These are phyloP conservation scores for Elaphomyces granulatus DNA, from an alignment of 495 filamentous ascomycete genomes.

Conservation along the genomic window DNA sequence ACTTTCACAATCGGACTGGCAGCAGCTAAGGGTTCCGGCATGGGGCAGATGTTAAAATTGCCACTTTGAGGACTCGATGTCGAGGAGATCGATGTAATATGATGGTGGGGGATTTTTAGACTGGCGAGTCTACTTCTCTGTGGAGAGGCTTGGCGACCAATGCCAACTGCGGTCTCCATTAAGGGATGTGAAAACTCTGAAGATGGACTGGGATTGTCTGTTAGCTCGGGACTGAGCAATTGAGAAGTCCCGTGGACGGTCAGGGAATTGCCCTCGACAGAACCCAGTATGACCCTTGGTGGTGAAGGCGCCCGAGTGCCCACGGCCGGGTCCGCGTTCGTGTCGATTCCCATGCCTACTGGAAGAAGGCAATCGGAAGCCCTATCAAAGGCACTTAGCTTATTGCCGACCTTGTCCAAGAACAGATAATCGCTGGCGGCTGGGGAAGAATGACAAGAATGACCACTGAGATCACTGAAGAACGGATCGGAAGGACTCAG, in stretches of 20 bases:
- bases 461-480: slow-evolving; percentile 11
- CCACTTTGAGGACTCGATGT: slow-evolving; percentile 9
- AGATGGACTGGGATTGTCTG: slow-evolving; percentile 10
- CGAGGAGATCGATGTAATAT: neutral
- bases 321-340: no score
- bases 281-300: no score
- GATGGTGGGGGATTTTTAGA: neutral
- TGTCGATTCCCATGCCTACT: no score
- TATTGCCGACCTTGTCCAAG: neutral
- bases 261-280: neutral
- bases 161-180: slow-evolving; percentile 6
- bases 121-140: neutral
- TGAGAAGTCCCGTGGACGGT: slow-evolving; percentile 8
- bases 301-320: no score
- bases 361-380: no score
- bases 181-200: slow-evolving; percentile 5
- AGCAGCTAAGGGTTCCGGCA: slow-evolving; percentile 15
- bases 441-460: slow-evolving; percentile 11
- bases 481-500: slow-evolving; percentile 12
- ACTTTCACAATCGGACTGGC: slow-evolving; percentile 35
- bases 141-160: slow-evolving; percentile 9
- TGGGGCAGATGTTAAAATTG: slow-evolving; percentile 6
- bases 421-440: slow-evolving; percentile 11
- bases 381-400: neutral
- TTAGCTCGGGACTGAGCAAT: slow-evolving; percentile 12